A percentile compares a stretch with the other conserved stretches of the same genome.
Conservation (phyloP, 345 rosid genomes). For the Aquilaria malaccensis region DNA sequence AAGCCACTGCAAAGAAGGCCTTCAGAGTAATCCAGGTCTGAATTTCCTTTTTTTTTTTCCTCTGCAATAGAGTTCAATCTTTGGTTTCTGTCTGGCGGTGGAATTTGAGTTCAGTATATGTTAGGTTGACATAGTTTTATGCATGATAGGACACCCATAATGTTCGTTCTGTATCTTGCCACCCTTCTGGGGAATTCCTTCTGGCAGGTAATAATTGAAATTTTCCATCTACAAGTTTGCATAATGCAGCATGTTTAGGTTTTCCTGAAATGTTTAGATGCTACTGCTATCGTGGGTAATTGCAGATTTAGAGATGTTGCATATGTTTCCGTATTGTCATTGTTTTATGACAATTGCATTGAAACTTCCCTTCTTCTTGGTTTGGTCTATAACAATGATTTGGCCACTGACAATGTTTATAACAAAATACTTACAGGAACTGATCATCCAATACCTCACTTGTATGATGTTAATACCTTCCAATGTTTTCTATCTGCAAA, state of each 20-base stretch:
- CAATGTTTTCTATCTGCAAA: slow-evolving; percentile 64
- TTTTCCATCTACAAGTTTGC: no score
- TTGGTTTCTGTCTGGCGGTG: slow-evolving; percentile 3
- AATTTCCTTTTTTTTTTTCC: slow-evolving; percentile 5
- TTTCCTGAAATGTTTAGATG: no score
- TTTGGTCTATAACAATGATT: slow-evolving; percentile 1
- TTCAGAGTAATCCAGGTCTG: slow-evolving; percentile 77
- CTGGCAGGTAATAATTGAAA: slow-evolving; percentile 45
- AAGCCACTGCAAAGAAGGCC: slow-evolving; percentile 76
- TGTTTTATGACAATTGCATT: no score
- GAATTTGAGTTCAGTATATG: slow-evolving; percentile 4
- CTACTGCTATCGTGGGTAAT: no score
- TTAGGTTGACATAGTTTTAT: slow-evolving; percentile 6
- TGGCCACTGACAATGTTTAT: slow-evolving; percentile 15
- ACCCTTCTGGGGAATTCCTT: slow-evolving; percentile 80
- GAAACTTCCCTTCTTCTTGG: not conserved
- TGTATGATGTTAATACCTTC: slow-evolving; percentile 76
- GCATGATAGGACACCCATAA: slow-evolving; percentile 67
- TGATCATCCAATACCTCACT: slow-evolving; percentile 71
- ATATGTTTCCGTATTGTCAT: no score
- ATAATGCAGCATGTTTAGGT: no score
- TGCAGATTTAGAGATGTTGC: no score
- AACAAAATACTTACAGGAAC: slow-evolving; percentile 45
- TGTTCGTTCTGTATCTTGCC: slow-evolving; percentile 73
- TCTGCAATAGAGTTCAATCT: not conserved